Evolutionary conservation across 495 filamentous ascomycete species (phyloP).

Genomic region (Trichoderma gamsii): DNA sequence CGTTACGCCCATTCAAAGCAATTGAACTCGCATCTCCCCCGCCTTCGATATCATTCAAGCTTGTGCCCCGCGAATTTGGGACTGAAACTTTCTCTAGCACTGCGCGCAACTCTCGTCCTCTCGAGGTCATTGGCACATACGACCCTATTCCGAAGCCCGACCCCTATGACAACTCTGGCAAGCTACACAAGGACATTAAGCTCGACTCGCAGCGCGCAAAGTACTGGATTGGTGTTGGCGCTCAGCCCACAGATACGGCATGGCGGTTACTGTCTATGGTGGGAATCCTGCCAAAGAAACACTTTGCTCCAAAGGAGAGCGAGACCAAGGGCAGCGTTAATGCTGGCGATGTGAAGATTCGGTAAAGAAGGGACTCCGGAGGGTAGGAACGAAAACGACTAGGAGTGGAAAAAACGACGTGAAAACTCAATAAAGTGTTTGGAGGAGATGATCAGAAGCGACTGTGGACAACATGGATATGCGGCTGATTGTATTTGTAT

Average conservation of each 20-base stretch:
- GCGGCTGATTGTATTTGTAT: slow-evolving; percentile 8
- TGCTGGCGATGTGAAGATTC: slow-evolving; percentile 13
- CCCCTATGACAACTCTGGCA: slow-evolving; percentile 58
- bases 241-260: slow-evolving; percentile 82
- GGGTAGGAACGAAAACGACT: neutral
- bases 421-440: neutral
- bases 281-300: slow-evolving; percentile 27
- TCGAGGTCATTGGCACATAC: slow-evolving; percentile 95
- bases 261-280: slow-evolving; percentile 87
- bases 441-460: neutral
- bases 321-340: neutral
- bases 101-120: slow-evolving; percentile 74
- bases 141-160: slow-evolving; percentile 76
- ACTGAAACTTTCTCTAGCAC: slow-evolving; percentile 40
- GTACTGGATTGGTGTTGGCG: slow-evolving; percentile 96
- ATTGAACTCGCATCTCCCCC: slow-evolving; percentile 16
- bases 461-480: neutral
- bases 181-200: slow-evolving; percentile 79
- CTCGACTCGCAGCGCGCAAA: slow-evolving; percentile 73
- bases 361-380: neutral
- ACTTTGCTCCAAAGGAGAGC: slow-evolving; percentile 8
- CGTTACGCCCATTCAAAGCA: slow-evolving; percentile 22
- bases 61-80: neutral
- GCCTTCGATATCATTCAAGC: neutral
- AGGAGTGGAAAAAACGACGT: too few species aligned